Base-by-base conservation (phyloP, 2,329 filamentous ascomycete species). In the Hypoxylon sp. region DNA sequence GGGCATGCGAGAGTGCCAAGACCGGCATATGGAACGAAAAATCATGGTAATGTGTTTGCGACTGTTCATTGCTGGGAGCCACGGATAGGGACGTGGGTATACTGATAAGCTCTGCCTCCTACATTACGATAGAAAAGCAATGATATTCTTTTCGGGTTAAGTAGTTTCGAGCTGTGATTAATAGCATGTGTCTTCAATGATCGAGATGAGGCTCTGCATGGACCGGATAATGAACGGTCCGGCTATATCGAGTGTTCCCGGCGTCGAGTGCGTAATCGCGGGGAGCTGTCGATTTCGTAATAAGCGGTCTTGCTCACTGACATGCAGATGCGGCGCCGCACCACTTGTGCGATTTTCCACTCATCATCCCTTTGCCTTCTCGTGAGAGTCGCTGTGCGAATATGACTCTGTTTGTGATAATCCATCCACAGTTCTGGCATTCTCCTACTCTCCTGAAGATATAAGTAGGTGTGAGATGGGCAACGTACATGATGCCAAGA, bases 41-140 rank as follows among this genome's bases (percentile, higher is more conserved):
- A 65, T n/a, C 16, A 45, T 32, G 53, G 55, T 58, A 18, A 54
- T 18, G 45, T 51, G 30, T 63, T 53, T 59, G 50, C 44, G 32
- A 58, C 28, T 63, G 3, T 69, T 61, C 61, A 53, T 57, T 56
- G 56, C 46, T 64, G 51, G 67, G 51, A 49, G 46, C 30, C 16
- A 28, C 46, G 48, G 58, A 24, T 57, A 52, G 51, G 61, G 50
- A 32, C 36, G 50, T 32, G 26, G 64, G 53, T 42, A 55, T 44
- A 46, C 20, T 49, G 44, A 59, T 40, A 33, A 64, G 40, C 11
- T 65, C 55, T 64, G 54, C 51, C 42, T 40, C 53, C 53, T 50
- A 55, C 45, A 38, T 54, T 33, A 50, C 50, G 49, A 58, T 64
- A 66, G 59, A 62, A 70, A 66, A 64, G 57, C 50, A 70, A 64